Conservation (phyloP, 2,329 filamentous ascomycete species). For the Scorias spongiosa region DNA sequence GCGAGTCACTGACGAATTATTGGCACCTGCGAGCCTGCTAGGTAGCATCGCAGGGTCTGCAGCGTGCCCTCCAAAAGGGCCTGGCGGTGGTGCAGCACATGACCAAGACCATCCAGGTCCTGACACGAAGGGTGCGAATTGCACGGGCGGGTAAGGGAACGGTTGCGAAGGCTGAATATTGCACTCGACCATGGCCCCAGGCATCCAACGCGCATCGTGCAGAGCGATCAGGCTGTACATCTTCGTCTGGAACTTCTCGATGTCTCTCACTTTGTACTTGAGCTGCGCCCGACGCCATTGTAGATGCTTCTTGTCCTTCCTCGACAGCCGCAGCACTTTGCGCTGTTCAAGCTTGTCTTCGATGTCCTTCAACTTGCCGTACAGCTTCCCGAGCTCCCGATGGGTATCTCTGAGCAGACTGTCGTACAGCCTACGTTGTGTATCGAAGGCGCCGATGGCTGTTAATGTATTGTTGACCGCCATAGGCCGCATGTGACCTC, state of each 20-base stretch:
- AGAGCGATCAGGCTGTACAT: slow-evolving; percentile 5
- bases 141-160: slow-evolving; percentile 11
- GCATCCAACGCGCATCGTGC: not conserved
- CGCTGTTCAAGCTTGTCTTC: slow-evolving; percentile 11
- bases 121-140: slow-evolving; percentile 2
- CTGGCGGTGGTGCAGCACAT: not conserved
- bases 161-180: slow-evolving; percentile 1
- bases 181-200: not conserved
- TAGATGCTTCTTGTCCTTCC: slow-evolving; percentile 16
- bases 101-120: not conserved
- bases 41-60: no score
- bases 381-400: slow-evolving; percentile 14
- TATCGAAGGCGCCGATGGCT: not conserved
- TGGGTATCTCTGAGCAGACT: slow-evolving; percentile 7
- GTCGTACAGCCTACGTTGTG: not conserved
- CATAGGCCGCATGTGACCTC: no score
- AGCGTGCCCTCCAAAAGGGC: no score
- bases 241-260: slow-evolving; percentile 11
- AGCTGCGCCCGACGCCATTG: slow-evolving; percentile 13
- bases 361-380: slow-evolving; percentile 13
- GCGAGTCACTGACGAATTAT: no score
- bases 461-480: not conserved
- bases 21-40: no score
- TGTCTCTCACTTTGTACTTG: slow-evolving; percentile 8
- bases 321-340: slow-evolving; percentile 9